Evolutionary conservation across 306 rosid species (phyloP), one percentile per base, ranked within the genome.

Genomic region (Neltuma alba): DNA sequence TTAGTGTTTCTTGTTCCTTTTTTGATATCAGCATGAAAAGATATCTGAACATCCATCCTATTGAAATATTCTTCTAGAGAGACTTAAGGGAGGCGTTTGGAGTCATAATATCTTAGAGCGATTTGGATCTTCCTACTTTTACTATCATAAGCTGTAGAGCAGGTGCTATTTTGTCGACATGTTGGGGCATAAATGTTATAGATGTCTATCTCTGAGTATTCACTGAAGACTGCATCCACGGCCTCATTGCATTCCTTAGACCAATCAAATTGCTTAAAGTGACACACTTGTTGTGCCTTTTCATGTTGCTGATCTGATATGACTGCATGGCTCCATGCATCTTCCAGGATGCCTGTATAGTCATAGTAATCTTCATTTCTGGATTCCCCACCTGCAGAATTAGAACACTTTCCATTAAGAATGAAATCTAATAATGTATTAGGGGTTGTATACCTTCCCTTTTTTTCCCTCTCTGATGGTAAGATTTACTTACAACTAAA

Each of bases 241-340:
- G 68, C 92, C 25, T 50, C 48, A 28, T 74, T 84, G 81, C 89
- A 88, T 18, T 88, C 85, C 34, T 69, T 50, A 23, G 91, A 83
- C 88, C 91, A 86, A 5, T 55, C 8, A 4, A 30, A 64, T 74
- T 80, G 77, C 82, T 84, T 88, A n/a, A 86, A 88, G 70, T 86
- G 88, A 77, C 92, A 88, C 2, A 70, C 80, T 86, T 83, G 74
- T 74, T 77, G 86, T 72, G 83, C 89, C 76, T 86, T 86, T 0
- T 79, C 83, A 12, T 86, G 86, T 52, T 76, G 78, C 23, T 81
- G 83, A 33, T 88, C 89, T 76, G 92, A 86, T 86, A 88, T 76
- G 15, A 88, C 85, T 28, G 91, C 83, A 76, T 88, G 91, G 70
- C 91, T 86, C 91, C 89, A 88, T 69, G 91, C 91, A 86, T 86